A percentile compares a stretch with the other conserved stretches of the same genome.
These are phyloP conservation scores for Jamesozyma lodderae DNA, from an alignment of 805 yeast species.

Conservation along the genomic window DNA sequence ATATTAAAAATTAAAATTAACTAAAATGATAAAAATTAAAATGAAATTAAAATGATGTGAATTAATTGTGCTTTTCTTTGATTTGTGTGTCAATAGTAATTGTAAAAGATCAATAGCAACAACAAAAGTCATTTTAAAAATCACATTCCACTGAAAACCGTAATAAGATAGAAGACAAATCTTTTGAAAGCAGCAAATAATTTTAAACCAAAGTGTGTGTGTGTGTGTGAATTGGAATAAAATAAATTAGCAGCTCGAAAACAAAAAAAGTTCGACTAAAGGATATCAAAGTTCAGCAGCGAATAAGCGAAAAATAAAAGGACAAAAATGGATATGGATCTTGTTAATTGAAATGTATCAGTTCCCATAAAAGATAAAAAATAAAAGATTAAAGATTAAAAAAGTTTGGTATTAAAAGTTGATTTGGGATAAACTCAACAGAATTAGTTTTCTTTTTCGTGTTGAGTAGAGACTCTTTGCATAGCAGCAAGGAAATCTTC, in stretches of 20 bases:
- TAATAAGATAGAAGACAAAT: not conserved
- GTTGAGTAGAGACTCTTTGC: slow-evolving; percentile 86
- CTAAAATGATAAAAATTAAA: slow-evolving; percentile 8
- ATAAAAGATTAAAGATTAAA: slow-evolving; percentile 2
- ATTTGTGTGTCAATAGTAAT: not conserved
- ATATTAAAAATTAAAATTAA: slow-evolving; percentile 12
- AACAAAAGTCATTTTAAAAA: not conserved
- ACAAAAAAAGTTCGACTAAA: no score
- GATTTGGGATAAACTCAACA: slow-evolving; percentile 4
- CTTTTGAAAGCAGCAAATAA: not conserved
- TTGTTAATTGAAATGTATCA: slow-evolving; percentile 6
- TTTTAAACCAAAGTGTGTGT: slow-evolving; percentile 3
- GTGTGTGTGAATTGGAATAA: slow-evolving; percentile 7
- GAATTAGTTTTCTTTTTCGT: slow-evolving; percentile 62
- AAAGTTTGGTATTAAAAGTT: slow-evolving; percentile 3
- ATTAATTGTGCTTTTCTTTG: slow-evolving; percentile 7
- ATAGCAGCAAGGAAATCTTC: slow-evolving; percentile 80
- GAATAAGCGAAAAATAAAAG: no score
- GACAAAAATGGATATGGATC: not conserved
- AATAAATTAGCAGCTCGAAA: no score
- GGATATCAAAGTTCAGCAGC: no score
- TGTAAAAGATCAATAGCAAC: not conserved
- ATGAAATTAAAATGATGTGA: slow-evolving; percentile 10
- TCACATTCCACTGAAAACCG: not conserved
- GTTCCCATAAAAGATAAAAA: slow-evolving; percentile 8